Conservation (phyloP, 345 rosid genomes). For the Rhodamnia rubescens region DNA sequence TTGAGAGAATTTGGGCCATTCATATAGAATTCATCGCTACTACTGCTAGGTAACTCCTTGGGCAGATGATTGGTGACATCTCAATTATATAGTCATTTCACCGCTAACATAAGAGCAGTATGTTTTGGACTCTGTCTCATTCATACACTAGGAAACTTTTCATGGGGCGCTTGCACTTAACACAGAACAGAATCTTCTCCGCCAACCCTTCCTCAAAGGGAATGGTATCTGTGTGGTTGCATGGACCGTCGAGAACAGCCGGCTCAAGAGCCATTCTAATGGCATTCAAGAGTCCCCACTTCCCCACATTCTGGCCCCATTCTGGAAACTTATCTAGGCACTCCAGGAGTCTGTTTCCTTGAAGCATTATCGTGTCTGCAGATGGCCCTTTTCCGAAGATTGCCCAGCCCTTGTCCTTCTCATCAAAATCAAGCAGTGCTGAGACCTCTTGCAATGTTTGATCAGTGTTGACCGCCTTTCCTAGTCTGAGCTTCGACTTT, state of each 20-base stretch:
- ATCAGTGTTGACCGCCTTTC: constrained; percentile 15
- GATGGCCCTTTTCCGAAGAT: constrained; percentile 38
- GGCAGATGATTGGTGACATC: neutral
- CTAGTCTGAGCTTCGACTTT: constrained; percentile 30
- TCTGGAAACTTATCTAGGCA: constrained; percentile 25
- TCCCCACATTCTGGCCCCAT: constrained; percentile 39
- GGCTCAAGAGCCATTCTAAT: constrained; percentile 28
- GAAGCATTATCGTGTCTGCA: constrained; percentile 18
- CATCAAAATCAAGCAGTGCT: constrained; percentile 32
- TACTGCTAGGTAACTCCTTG: neutral
- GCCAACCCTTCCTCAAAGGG: constrained; percentile 28
- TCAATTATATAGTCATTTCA: neutral
- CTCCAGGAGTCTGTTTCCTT: constrained; percentile 21
- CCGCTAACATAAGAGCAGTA: neutral
- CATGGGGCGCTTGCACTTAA: constrained; percentile 54
- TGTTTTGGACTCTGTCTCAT: constrained; percentile 7
- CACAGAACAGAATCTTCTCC: constrained; percentile 26
- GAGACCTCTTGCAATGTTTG: constrained; percentile 29
- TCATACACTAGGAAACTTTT: constrained; percentile 42
- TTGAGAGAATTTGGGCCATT: neutral
- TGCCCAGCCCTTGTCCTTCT: constrained; percentile 43
- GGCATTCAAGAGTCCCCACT: constrained; percentile 42
- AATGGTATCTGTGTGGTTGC: constrained; percentile 24
- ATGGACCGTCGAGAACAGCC: constrained; percentile 9
- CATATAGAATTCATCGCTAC: neutral